Evolutionary conservation across 331 rosid species (phyloP).

Genomic region (Spiraea crenata): DNA sequence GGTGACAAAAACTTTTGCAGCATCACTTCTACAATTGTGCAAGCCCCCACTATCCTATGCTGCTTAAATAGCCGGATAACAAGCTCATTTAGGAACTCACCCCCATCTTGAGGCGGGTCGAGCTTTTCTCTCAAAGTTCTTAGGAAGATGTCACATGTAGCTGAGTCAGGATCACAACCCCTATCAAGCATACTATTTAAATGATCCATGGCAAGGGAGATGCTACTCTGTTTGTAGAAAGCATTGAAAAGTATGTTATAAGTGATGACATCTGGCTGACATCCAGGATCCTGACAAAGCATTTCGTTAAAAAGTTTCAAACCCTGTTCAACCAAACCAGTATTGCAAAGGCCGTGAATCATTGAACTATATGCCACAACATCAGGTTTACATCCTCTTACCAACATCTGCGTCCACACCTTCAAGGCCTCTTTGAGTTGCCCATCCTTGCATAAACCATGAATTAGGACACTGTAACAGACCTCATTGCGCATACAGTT

Average conservation of each 20-base stretch:
- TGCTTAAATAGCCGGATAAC: slow-evolving; percentile 61
- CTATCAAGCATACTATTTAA: slow-evolving; percentile 67
- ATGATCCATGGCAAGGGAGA: slow-evolving; percentile 67
- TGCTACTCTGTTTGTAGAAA: slow-evolving; percentile 53
- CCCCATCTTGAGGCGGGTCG: slow-evolving; percentile 79
- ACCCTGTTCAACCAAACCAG: slow-evolving; percentile 68
- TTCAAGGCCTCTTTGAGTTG: slow-evolving; percentile 71
- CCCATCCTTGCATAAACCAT: slow-evolving; percentile 77
- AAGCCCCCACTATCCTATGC: slow-evolving; percentile 60
- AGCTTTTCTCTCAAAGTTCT: slow-evolving; percentile 59
- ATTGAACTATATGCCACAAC: slow-evolving; percentile 88
- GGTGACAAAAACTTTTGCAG: slow-evolving; percentile 60
- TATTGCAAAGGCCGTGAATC: slow-evolving; percentile 85
- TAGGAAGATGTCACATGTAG: slow-evolving; percentile 73
- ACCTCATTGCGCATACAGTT: slow-evolving; percentile 48
- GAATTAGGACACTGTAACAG: slow-evolving; percentile 70
- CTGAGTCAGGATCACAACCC: slow-evolving; percentile 81
- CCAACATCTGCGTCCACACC: slow-evolving; percentile 82
- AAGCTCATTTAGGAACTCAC: slow-evolving; percentile 82
- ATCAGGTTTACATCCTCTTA: slow-evolving; percentile 73
- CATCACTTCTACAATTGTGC: slow-evolving; percentile 65
- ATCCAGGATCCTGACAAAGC: slow-evolving; percentile 60
- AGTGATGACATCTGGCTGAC: slow-evolving; percentile 76
- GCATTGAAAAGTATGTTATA: slow-evolving; percentile 74
- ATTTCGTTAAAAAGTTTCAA: slow-evolving; percentile 78